Evolutionary conservation across 2,329 filamentous ascomycete genomes (phyloP).

Genomic region (Botrytis hyacinthi): DNA sequence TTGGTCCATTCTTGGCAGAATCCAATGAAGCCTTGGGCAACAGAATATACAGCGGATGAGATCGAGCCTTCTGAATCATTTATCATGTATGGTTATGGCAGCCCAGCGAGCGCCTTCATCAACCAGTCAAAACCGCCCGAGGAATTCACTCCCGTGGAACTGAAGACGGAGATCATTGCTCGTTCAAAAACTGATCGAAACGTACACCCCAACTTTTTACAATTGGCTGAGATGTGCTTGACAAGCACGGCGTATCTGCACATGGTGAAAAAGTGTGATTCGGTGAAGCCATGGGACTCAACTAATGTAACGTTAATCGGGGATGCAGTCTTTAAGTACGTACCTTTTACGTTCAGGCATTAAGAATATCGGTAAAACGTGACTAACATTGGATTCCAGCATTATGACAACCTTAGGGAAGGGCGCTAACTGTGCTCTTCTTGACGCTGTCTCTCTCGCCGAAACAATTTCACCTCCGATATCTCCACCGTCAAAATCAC

Average conservation of each 20-base stretch:
- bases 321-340: slow-evolving; percentile 35
- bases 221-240: slow-evolving; percentile 28
- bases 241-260: slow-evolving; percentile 31
- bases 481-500: background rate
- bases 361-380: background rate
- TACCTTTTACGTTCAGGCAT: background rate
- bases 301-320: slow-evolving; percentile 33
- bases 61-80: slow-evolving; percentile 34
- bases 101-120: slow-evolving; percentile 26
- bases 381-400: slow-evolving; percentile 23
- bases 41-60: slow-evolving; percentile 27
- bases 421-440: slow-evolving; percentile 35
- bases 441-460: slow-evolving; percentile 34
- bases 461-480: slow-evolving; percentile 22
- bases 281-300: slow-evolving; percentile 31
- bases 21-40: slow-evolving; percentile 29
- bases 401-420: slow-evolving; percentile 35
- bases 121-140: slow-evolving; percentile 29
- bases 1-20: slow-evolving; percentile 34
- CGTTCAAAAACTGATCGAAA: slow-evolving; percentile 24
- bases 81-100: slow-evolving; percentile 36
- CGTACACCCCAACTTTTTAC: slow-evolving; percentile 28
- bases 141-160: slow-evolving; percentile 28
- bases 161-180: slow-evolving; percentile 31
- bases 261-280: slow-evolving; percentile 29